These are phyloP conservation scores for Fraxinus floribunda DNA, from an alignment of 305 asterid genomes.

Conservation along the genomic window DNA sequence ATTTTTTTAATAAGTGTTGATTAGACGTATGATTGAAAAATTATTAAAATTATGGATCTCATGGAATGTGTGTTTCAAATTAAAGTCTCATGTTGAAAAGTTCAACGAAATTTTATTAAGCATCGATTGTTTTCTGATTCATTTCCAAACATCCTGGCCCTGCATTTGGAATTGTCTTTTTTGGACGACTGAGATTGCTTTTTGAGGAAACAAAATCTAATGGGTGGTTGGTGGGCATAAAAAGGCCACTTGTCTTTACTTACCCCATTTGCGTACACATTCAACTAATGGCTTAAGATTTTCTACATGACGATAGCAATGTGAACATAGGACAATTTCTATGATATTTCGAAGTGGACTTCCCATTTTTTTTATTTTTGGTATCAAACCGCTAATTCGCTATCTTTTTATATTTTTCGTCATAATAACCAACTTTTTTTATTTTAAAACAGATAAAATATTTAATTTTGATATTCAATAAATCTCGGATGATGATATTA, in stretches of 20 bases:
- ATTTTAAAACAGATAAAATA: no score
- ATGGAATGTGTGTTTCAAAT: no score
- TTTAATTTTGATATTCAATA: no score
- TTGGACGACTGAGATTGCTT: conserved; percentile 13
- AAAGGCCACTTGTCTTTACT: background rate
- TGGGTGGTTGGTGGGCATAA: background rate
- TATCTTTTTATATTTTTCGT: background rate
- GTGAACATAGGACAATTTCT: background rate
- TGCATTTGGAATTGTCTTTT: background rate
- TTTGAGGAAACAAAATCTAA: background rate
- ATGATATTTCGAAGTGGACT: background rate
- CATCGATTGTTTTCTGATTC: conserved; percentile 14
- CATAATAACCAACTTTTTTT: background rate
- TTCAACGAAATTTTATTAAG: background rate
- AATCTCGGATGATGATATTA: no score
- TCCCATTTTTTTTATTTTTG: background rate
- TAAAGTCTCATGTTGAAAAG: background rate
- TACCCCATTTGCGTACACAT: background rate
- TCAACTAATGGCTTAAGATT: background rate
- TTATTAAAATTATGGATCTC: no score
- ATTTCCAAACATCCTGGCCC: background rate
- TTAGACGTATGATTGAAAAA: background rate
- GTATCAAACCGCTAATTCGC: background rate
- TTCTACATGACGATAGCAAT: background rate
- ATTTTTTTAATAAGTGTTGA: background rate